Base-by-base conservation (phyloP, 2,329 filamentous ascomycete genomes). In the Microsporum audouinii region DNA sequence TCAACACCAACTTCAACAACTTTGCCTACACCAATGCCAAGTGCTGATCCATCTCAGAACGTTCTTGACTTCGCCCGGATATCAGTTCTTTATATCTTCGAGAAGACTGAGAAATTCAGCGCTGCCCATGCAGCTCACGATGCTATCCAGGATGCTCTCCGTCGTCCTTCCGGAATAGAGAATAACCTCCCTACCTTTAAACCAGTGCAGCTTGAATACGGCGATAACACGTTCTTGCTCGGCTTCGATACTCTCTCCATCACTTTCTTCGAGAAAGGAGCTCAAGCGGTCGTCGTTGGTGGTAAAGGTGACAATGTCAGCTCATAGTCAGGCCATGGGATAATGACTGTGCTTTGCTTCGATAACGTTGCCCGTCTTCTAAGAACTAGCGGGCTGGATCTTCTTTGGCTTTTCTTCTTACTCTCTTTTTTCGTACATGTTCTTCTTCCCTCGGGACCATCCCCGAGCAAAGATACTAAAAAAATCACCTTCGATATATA, bases 51-150 rank as follows among this genome's bases (percentile, higher is more conserved):
- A 67, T 34, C 49, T 6, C 17, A n/a, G 27, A 63, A 63, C 56
- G 43, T 63, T n/a, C 36, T 67, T 14, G 68, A 71, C 53, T 71
- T 71, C 57, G 65, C 66, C 17, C 68, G 69, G 45, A 63, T 66
- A 23, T 63, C 66, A 12, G 64, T 71, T 7, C 65, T 71, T 27
- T 69, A 67, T 61, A 65, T 71, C 57, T 66, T 68, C 31, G 65
- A 69, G 41, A 59, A 65, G 34, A 67, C 66, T 0, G 63, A 61
- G n/a, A 51, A 62, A 10, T 36, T 67, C 1, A 61, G 56, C 2
- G 63, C 60, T 36, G 66, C 68, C 33, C 60, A 62, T 7, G 39
- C 39, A 49, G 66, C 63, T 10, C 63, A 68, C 57, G 64, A 63
- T 33, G 45, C 59, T 31, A 65, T 66, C 41, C 63, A 66, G 39